phyloP scores from a whole-genome alignment of 202 grass and related monocot species.

The Tripidium arundinaceum region DNA sequence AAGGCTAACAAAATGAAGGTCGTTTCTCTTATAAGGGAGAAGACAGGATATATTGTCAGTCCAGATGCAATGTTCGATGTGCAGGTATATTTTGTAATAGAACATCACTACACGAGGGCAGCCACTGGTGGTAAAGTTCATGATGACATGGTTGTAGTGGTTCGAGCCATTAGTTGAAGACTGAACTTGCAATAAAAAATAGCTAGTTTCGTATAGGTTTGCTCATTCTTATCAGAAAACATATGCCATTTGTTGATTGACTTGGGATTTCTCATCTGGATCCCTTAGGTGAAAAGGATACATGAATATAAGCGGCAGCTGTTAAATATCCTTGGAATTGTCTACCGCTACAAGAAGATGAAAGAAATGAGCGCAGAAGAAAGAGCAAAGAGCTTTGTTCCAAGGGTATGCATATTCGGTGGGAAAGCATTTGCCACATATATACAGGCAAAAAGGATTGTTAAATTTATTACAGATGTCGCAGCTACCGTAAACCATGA shows the following conservation, averaged over 20 bases:
- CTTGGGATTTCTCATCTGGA: slow-evolving; percentile 7
- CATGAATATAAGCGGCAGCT: slow-evolving; percentile 97
- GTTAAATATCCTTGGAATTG: slow-evolving; percentile 95
- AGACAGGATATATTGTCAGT: slow-evolving; percentile 94
- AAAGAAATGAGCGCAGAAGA: slow-evolving; percentile 87
- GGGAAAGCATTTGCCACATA: slow-evolving; percentile 99
- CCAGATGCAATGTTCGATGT: slow-evolving; percentile 98
- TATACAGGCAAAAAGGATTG: slow-evolving; percentile 96
- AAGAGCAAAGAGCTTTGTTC: slow-evolving; percentile 69
- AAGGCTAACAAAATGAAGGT: slow-evolving; percentile 79
- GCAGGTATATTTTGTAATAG: slow-evolving; percentile 62
- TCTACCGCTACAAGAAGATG: slow-evolving; percentile 98
- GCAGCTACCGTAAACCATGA: slow-evolving; percentile 90
- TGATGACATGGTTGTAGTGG: neutral
- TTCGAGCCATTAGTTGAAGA: neutral
- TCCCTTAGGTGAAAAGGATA: slow-evolving; percentile 86
- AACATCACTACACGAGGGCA: slow-evolving; percentile 15
- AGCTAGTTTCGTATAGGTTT: neutral
- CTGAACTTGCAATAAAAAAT: neutral
- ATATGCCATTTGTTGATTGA: neutral
- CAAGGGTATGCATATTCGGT: slow-evolving; percentile 97
- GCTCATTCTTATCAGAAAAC: slow-evolving; percentile 17
- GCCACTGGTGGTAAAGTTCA: neutral
- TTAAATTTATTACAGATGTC: slow-evolving; percentile 97
- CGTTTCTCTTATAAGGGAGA: slow-evolving; percentile 79